These are phyloP conservation scores for Aphanomyces cochlioides DNA, from an alignment of 352 stramenopile genomes.

Conservation along the genomic window DNA sequence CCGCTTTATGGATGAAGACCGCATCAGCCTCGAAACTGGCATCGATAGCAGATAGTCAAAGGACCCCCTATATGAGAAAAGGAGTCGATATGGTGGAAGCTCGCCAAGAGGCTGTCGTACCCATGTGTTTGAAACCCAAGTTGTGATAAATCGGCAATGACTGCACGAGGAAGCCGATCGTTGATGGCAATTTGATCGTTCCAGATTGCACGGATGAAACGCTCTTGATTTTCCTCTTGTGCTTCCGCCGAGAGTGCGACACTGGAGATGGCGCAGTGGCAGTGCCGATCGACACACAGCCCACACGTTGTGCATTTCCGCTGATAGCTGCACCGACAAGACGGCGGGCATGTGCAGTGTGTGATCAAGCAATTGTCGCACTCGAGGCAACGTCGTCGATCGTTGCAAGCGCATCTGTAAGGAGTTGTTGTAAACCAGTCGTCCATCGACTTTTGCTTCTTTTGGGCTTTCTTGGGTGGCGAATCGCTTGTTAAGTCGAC, in stretches of 20 bases:
- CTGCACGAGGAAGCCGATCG: neutral
- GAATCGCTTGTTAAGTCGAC: no score
- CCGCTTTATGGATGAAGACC: neutral
- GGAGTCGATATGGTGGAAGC: no score
- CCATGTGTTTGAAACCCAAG: neutral
- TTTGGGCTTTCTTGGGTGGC: no score
- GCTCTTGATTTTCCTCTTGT: neutral
- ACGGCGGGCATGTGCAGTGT: neutral
- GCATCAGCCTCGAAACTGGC: constrained; percentile 7
- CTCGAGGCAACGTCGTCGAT: neutral
- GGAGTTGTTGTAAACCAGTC: neutral
- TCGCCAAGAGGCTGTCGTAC: constrained; percentile 3
- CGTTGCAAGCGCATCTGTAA: neutral
- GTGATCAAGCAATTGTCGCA: neutral
- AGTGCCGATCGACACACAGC: neutral
- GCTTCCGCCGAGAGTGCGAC: neutral
- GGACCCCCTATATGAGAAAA: neutral
- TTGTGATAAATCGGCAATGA: neutral
- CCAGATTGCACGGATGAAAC: constrained; percentile 2
- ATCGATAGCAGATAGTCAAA: constrained; percentile 16
- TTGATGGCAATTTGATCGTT: neutral
- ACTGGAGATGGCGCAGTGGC: neutral
- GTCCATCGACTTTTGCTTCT: no score
- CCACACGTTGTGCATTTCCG: neutral
- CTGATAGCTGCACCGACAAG: neutral